Evolutionary conservation across 768 basidiomycete species (phyloP), one percentile per base, ranked within the genome.

Genomic region (Kwoniella dendrophila): DNA sequence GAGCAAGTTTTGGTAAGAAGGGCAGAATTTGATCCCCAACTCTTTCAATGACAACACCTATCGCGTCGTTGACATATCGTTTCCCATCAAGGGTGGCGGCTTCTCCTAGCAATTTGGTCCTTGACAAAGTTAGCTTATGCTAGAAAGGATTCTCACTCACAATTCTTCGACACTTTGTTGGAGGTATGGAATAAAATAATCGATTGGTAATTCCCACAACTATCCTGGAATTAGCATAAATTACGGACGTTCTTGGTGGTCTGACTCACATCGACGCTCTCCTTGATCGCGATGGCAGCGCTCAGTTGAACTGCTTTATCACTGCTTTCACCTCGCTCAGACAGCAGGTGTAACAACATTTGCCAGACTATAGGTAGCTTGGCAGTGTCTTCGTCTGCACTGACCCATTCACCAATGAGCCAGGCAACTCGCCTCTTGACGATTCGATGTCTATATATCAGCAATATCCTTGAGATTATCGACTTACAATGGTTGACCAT

Each of bases 401-500:
- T 82, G 33, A 92, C 83, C 89, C 91, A 92, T 82, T 87, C 89
- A 26, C 94, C 93, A 47, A 97, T 84, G 3, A 97, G 81, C 92
- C 93, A 96, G 0, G 94, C 92, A 66, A 97, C 89, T 32, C 94
- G 85, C n/a, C 92, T 86, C 78, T 97, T 95, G 63, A 98, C 85
- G 56, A 98, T 89, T 0, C 90, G 89, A 74, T 89, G 92, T 59
- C 93, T 95, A 59, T 29, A 41, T 10, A 40, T 68, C 45, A 68
- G 64, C 56, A 30, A 10, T 11, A n/a, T 2, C 36, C 48, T 18
- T 30, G 45, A 5, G 11, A 22, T 11, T n/a, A 22, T n/a, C 3
- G 26, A 63, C 63, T 57, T 32, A 75, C 71, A 72, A 38, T 43
- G 73, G 73, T 18, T 69, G 40, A 0, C 58, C 61, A 43, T 62